Percentiles rank a stretch among this genome's conserved stretches.
These are phyloP conservation scores for Conidiobolus coronatus DNA, from an alignment of 371 early-diverging fungal species.

Conservation along the genomic window DNA sequence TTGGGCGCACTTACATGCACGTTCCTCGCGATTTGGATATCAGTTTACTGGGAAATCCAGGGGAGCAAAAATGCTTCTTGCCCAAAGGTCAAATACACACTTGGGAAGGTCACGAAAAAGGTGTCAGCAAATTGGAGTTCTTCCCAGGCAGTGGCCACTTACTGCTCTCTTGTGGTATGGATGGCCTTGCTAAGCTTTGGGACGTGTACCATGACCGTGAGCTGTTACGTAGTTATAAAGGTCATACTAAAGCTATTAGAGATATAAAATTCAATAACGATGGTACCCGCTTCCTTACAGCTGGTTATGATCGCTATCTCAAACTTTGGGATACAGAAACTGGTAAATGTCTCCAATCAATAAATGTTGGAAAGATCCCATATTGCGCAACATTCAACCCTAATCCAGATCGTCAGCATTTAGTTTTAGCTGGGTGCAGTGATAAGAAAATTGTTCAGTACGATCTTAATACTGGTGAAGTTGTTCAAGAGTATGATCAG, in stretches of 20 bases:
- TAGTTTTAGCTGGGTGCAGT: conserved; percentile 75
- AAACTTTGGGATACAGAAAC: conserved; percentile 97
- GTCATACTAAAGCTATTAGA: conserved; percentile 80
- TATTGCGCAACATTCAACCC: conserved; percentile 82
- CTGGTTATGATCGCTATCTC: conserved; percentile 72
- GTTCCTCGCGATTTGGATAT: conserved; percentile 68
- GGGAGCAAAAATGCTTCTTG: conserved; percentile 53
- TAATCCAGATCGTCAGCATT: conserved; percentile 49
- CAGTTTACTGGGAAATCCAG: conserved; percentile 46
- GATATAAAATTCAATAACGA: conserved; percentile 79
- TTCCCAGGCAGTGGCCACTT: conserved; percentile 81
- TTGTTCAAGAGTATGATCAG: conserved; percentile 87
- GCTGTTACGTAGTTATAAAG: conserved; percentile 62
- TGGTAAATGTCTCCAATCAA: conserved; percentile 57
- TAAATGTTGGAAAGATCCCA: conserved; percentile 57
- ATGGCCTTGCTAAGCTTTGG: conserved; percentile 82
- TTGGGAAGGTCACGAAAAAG: conserved; percentile 82
- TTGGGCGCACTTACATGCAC: conserved; percentile 86
- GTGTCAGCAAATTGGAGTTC: conserved; percentile 72
- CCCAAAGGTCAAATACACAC: conserved; percentile 75
- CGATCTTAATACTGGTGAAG: conserved; percentile 55
- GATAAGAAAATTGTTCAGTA: conserved; percentile 84
- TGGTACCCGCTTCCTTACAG: conserved; percentile 64
- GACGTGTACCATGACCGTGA: conserved; percentile 77
- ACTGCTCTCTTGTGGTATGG: conserved; percentile 77